phyloP scores from a whole-genome alignment of 164 flowering plant species.

The Magnolia sinica region DNA sequence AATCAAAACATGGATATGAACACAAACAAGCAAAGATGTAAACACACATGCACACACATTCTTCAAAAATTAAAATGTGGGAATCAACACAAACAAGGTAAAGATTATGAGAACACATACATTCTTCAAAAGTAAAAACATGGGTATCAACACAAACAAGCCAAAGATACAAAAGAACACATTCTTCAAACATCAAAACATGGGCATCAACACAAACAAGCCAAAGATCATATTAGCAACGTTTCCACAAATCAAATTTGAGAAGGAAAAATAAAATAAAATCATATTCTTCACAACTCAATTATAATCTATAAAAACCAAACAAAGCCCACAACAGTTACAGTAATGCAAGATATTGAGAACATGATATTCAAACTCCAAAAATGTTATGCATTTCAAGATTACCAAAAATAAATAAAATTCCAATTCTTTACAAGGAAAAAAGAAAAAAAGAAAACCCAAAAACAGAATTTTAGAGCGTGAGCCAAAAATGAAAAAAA shows the following conservation, averaged over 20 bases:
- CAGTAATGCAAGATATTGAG: neutral
- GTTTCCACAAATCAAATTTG: neutral
- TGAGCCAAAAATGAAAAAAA: too few species aligned
- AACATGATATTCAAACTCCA: neutral
- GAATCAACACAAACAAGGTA: neutral
- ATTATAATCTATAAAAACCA: neutral
- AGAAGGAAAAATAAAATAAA: neutral
- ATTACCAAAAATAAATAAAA: neutral
- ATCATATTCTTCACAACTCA: neutral
- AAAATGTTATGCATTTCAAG: neutral
- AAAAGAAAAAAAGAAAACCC: neutral
- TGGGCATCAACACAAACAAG: neutral
- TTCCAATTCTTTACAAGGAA: neutral
- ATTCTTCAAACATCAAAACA: too few species aligned
- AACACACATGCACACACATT: neutral
- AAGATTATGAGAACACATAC: too few species aligned
- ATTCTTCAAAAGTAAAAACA: neutral
- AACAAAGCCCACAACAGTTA: neutral
- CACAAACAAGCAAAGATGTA: too few species aligned
- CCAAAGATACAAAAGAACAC: neutral
- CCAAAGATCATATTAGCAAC: neutral
- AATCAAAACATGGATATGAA: too few species aligned
- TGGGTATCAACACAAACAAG: neutral
- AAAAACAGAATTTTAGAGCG: conserved; percentile 10
- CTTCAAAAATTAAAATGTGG: neutral